Evolutionary conservation across 495 filamentous ascomycete genomes (phyloP).

Genomic region (Penicillium turbatum): DNA sequence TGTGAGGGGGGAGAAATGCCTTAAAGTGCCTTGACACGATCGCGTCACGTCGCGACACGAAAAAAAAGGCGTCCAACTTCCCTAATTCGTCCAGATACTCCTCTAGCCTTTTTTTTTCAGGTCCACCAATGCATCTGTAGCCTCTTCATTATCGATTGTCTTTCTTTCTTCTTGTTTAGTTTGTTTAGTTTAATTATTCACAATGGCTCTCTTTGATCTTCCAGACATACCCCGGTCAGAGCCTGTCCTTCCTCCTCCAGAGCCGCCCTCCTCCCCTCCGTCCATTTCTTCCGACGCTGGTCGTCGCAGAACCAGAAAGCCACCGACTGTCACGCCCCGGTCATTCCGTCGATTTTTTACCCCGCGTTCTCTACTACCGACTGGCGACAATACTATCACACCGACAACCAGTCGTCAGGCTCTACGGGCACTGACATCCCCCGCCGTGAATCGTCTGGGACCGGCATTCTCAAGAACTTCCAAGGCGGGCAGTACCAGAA

Average conservation of each 20-base stretch:
- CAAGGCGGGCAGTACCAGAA: conserved; percentile 30
- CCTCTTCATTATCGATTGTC: background rate
- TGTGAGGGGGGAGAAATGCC: conserved; percentile 2
- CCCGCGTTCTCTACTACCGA: conserved; percentile 51
- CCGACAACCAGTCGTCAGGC: conserved; percentile 57
- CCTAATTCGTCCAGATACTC: conserved; percentile 14
- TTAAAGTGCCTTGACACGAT: background rate
- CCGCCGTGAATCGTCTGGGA: conserved; percentile 55
- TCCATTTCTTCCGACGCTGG: conserved; percentile 44
- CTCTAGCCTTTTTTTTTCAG: conserved; percentile 25
- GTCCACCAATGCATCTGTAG: conserved; percentile 15
- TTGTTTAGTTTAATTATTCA: conserved; percentile 20
- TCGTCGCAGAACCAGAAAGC: conserved; percentile 43
- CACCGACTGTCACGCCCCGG: conserved; percentile 62
- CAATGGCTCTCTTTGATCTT: conserved; percentile 38
- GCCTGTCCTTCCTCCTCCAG: conserved; percentile 36
- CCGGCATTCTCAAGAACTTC: conserved; percentile 43
- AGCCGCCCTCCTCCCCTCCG: conserved; percentile 45
- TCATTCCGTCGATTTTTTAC: conserved; percentile 83
- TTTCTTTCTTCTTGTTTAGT: conserved; percentile 8
- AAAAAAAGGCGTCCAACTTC: conserved; percentile 8
- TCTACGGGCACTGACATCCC: conserved; percentile 65
- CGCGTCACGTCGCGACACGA: conserved; percentile 13
- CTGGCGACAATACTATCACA: conserved; percentile 36
- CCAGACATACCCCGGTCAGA: conserved; percentile 42